Evolutionary conservation across 164 flowering plant genomes (phyloP), one percentile per base, ranked within the genome.

Genomic region (Houttuynia cordata): DNA sequence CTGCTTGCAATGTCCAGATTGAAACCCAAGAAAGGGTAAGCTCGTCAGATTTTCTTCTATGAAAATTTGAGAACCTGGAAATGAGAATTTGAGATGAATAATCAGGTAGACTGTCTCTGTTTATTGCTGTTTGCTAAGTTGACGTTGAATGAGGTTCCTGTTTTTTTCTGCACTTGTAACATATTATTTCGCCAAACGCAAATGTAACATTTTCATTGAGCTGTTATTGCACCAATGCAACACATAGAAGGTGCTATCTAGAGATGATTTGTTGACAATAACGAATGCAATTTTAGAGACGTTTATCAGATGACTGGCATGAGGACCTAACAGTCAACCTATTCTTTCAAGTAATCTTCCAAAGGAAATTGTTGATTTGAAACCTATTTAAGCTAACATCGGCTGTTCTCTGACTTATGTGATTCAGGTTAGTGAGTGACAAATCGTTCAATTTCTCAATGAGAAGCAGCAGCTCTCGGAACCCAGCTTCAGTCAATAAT

Each of bases 401-500:
- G 41, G 14, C 51, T 40, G 12, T 6, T 37, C 51, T 37, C 40
- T 63, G 60, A 51, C 22, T 9, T 67, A 23, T 72, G 42, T 54
- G 60, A 56, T 60, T 3, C 73, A 70, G 76, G 62, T 67, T 74
- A 57, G 70, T 79, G 59, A 58, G 60, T 13, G 63, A 58, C 51
- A 61, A 66, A 23, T 57, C 39, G 59, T 74, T 80, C 40, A 57
- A 74, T 42, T 75, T 67, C 57, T 69, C 58, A 62, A 66, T 65
- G 56, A 76, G 78, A 47, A 74, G 74, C 72, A 72, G 77, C 39
- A 69, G 78, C 69, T 73, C 83, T 1, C 76, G 87, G 91, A 74
- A 79, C 8, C 75, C 86, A 50, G 54, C 74, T 18, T 51, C 69
- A 5, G 79, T 83, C 79, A 70, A 78, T 55, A 78, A 67, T 6